A percentile compares a stretch with the other conserved stretches of the same genome.
Evolutionary conservation across 331 rosid genomes (phyloP).

Genomic region (Stylosanthes scabra): DNA sequence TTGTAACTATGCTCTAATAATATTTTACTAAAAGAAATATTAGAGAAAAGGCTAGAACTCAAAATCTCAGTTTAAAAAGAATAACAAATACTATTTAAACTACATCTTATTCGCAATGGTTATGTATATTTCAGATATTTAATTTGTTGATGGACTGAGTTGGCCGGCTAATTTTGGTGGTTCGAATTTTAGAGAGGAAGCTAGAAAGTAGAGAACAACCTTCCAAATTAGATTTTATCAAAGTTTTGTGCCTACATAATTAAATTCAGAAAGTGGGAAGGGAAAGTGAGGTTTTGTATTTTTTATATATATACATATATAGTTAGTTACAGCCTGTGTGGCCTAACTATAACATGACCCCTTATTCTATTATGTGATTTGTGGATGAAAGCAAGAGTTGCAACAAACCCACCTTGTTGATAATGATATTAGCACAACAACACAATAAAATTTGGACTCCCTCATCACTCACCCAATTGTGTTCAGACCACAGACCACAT

Average conservation of each 20-base stretch:
- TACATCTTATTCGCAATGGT: too few relatives aligned
- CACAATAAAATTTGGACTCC: not conserved
- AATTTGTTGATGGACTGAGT: slow-evolving; percentile 19
- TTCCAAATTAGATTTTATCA: slow-evolving; percentile 22
- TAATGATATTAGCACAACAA: slow-evolving; percentile 1
- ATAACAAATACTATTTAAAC: too few relatives aligned
- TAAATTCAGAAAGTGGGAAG: slow-evolving; percentile 25
- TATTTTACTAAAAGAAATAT: too few relatives aligned
- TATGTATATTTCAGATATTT: not conserved
- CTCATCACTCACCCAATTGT: slow-evolving; percentile 22
- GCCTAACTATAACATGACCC: not conserved
- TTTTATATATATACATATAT: not conserved
- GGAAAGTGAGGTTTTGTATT: slow-evolving; percentile 45
- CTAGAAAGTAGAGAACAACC: not conserved
- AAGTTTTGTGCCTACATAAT: slow-evolving; percentile 24
- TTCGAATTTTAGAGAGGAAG: slow-evolving; percentile 31
- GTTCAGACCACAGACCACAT: slow-evolving; percentile 39
- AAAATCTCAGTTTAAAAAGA: too few relatives aligned
- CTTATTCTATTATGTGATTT: slow-evolving; percentile 16
- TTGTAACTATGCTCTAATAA: too few relatives aligned
- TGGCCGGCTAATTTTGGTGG: slow-evolving; percentile 41
- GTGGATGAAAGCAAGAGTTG: slow-evolving; percentile 31
- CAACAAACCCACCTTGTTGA: slow-evolving; percentile 32
- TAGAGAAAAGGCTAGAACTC: too few relatives aligned
- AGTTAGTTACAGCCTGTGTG: slow-evolving; percentile 19